Base-by-base conservation (phyloP, 108 stramenopile genomes). In the Phaeodactylum tricornutum region DNA sequence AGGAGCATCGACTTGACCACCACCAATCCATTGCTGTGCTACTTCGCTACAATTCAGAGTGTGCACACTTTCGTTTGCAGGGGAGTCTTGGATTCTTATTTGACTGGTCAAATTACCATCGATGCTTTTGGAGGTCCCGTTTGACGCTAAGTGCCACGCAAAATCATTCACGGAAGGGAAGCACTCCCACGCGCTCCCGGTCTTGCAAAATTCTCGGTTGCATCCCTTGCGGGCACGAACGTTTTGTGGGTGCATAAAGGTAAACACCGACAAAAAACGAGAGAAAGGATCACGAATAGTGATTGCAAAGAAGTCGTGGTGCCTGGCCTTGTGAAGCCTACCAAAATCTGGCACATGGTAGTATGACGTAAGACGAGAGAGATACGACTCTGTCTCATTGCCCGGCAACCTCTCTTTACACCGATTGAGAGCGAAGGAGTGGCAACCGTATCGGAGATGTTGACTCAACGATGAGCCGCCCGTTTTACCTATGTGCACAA, bases 401-500 rank as follows among this genome's bases (percentile, higher is more conserved):
- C 7, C 41, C 41, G 7, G n/a, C n/a, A n/a, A n/a, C n/a, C n/a
- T n/a, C n/a, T n/a, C 7, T 11, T 8, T 11, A 43, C 41, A 43
- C 7, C 15, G 41, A 7, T 43, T 8, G 15, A 16, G 11, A 8
- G 17, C 8, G 15, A 43, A 43, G 8, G 41, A 11, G 17, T 43
- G 41, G 15, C 41, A 43, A 16, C 41, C 41, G 17, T 43, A 7
- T 11, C 11, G n/a, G 16, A 43, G 41, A 7, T n/a, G 41, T n/a
- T 15, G 12, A 16, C 12, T 15, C 7, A 43, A 7, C 7, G 41
- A 16, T 8, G 41, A 43, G 7, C 41, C 41, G 7, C 41, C 41
- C 11, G 41, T 43, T 17, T 43, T 43, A 7, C 41, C 41, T 8
- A 43, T 7, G 16, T 43, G 41, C 11, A 43, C 7, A 43, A 43